Evolutionary conservation across 208 protist genomes (phyloP), one percentile per base, ranked within the genome.

Genomic region (Strigomonas culicis): DNA sequence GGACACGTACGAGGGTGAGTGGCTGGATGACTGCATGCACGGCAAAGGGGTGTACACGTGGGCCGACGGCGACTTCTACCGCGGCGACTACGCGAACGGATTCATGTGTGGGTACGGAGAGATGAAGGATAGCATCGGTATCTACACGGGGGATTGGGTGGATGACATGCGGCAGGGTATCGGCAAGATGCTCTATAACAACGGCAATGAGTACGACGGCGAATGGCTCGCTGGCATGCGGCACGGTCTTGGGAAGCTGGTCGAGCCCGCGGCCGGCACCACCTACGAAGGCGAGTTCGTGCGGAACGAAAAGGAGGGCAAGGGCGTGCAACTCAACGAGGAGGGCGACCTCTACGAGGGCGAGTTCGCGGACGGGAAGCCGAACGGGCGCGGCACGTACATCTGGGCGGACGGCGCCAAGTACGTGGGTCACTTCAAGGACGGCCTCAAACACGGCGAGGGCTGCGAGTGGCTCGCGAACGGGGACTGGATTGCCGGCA

Each of bases 261-360:
- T 83, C 15, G 84, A 94, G 55, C 43, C 63, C 0, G 56, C 57
- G 27, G 66, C 62, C 7, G 74, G 77, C 17, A 63, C 77, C 52
- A 74, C 67, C 34, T 94, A 91, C 70, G 79, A 89, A 53, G 88
- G 84, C 24, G 75, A 84, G 53, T 94, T 90, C 69, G 79, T 86
- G 28, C 70, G 72, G 1, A 87, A 92, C 58, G 79, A 90, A 47
- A 90, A 86, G 66, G 80, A 91, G 34, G 88, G 88, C 10, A 86
- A 80, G 41, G 88, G 83, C 24, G 73, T 92, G 50, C 80, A 86
- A 60, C 79, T 75, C 22, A 91, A 86, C 69, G 73, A 68, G 4
- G 73, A 92, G 28, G 87, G 86, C 41, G 83, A 87, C 72, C 66
- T 90, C 25, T 96, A 95, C 71, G 90, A 96, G 15, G 92, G 92